Conservation (phyloP, 306 rosid genomes). For the Vicia sativa region DNA sequence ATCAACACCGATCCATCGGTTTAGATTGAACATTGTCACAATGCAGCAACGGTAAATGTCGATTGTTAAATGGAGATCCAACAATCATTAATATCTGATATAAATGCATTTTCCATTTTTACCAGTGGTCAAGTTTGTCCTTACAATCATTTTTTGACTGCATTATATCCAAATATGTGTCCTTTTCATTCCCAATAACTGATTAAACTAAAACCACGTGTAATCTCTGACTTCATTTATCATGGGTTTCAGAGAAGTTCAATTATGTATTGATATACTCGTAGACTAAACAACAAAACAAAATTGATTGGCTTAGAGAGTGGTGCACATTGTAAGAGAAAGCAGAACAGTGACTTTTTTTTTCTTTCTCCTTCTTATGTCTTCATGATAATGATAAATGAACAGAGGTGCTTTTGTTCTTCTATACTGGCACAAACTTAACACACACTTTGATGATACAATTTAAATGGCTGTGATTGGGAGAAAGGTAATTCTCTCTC, state of each 20-base stretch:
- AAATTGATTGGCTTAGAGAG: slow-evolving; percentile 39
- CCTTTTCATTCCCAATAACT: slow-evolving; percentile 40
- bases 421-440: slow-evolving; percentile 44
- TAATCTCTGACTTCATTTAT: slow-evolving; percentile 56
- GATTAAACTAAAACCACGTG: slow-evolving; percentile 46
- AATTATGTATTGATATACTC: slow-evolving; percentile 18
- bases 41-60: neutral
- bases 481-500: slow-evolving; percentile 57
- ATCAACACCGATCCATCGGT: neutral
- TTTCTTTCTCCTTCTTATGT: slow-evolving; percentile 17
- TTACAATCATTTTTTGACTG: slow-evolving; percentile 8
- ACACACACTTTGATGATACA: slow-evolving; percentile 51
- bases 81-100: neutral
- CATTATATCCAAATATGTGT: neutral
- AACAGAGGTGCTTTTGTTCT: slow-evolving; percentile 38
- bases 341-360: slow-evolving; percentile 2
- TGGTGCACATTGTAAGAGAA: slow-evolving; percentile 6
- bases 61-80: neutral
- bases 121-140: neutral
- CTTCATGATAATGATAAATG: slow-evolving; percentile 25
- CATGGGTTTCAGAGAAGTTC: slow-evolving; percentile 47
- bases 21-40: too few species aligned
- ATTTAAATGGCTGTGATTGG: slow-evolving; percentile 61
- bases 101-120: neutral
- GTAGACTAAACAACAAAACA: slow-evolving; percentile 48